phyloP scores from a whole-genome alignment of 805 yeast species.

The Cyberlindnera suaveolens region DNA sequence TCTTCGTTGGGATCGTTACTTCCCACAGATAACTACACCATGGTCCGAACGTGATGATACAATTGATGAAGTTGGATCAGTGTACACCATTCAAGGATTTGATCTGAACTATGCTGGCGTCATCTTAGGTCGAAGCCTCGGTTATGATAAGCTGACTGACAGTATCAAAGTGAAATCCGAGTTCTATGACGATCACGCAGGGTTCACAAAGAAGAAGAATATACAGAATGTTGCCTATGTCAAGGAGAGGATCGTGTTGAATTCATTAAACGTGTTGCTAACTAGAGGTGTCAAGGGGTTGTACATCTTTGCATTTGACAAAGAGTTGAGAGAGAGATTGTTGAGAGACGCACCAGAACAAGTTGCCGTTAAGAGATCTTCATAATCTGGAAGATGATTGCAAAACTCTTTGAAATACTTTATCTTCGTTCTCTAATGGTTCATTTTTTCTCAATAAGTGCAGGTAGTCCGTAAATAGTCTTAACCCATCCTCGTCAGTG shows the following conservation, averaged over 20 bases:
- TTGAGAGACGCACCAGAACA: slow-evolving; percentile 9
- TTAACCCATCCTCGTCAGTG: slow-evolving; percentile 9
- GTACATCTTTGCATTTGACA: slow-evolving; percentile 37
- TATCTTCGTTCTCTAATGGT: slow-evolving; percentile 1
- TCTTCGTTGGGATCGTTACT: slow-evolving; percentile 41
- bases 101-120: slow-evolving; percentile 43
- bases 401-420: slow-evolving; percentile 2
- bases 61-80: slow-evolving; percentile 42
- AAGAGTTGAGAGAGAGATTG: slow-evolving; percentile 30
- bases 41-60: slow-evolving; percentile 43
- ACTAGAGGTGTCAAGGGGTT: slow-evolving; percentile 41
- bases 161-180: slow-evolving; percentile 29
- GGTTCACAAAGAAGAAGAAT: slow-evolving; percentile 36
- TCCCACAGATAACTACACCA: slow-evolving; percentile 33
- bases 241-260: slow-evolving; percentile 35
- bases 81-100: slow-evolving; percentile 42
- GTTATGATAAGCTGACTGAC: slow-evolving; percentile 31
- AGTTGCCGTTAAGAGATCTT: slow-evolving; percentile 4
- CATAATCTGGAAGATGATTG: background rate
- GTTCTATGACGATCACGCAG: slow-evolving; percentile 40
- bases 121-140: slow-evolving; percentile 37
- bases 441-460: slow-evolving; percentile 6
- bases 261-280: slow-evolving; percentile 38
- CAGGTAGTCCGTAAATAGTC: slow-evolving; percentile 5
- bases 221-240: slow-evolving; percentile 30